phyloP scores from a whole-genome alignment of 257 asterid species.

The Anisodus tanguticus region DNA sequence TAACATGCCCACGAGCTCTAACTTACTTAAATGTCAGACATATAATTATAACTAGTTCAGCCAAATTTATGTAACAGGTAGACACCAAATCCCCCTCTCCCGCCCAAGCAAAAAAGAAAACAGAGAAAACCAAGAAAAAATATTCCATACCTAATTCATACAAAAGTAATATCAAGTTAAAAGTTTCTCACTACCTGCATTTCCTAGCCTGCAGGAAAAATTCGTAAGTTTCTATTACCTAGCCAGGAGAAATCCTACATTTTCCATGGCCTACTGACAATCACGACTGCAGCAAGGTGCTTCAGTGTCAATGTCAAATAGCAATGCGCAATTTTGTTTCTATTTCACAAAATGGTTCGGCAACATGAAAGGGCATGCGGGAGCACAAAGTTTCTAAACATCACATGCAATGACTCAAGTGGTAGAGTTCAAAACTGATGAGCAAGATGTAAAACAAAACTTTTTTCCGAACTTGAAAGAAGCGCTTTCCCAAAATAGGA shows the following conservation, averaged over 20 bases:
- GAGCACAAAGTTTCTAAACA: background rate
- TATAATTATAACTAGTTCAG: background rate
- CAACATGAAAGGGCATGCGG: background rate
- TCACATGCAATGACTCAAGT: background rate
- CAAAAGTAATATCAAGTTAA: conserved; percentile 7
- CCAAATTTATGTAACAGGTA: background rate
- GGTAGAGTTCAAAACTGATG: conserved; percentile 3
- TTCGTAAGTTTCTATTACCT: background rate
- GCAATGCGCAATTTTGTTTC: background rate
- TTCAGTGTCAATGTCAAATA: conserved; percentile 13
- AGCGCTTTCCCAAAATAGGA: background rate
- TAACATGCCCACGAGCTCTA: background rate
- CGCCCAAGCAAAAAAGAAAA: background rate
- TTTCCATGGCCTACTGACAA: background rate
- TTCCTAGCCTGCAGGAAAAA: background rate
- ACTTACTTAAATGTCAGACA: background rate
- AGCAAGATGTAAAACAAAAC: conserved; percentile 9
- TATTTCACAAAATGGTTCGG: background rate
- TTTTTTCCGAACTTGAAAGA: background rate
- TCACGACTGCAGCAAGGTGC: conserved; percentile 4
- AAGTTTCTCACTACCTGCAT: background rate
- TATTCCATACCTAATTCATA: background rate
- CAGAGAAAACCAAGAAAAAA: background rate
- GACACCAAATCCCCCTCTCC: background rate
- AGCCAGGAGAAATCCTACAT: background rate